Conservation (phyloP, 371 early-diverging fungal species). For the Actinomortierella ambigua region DNA sequence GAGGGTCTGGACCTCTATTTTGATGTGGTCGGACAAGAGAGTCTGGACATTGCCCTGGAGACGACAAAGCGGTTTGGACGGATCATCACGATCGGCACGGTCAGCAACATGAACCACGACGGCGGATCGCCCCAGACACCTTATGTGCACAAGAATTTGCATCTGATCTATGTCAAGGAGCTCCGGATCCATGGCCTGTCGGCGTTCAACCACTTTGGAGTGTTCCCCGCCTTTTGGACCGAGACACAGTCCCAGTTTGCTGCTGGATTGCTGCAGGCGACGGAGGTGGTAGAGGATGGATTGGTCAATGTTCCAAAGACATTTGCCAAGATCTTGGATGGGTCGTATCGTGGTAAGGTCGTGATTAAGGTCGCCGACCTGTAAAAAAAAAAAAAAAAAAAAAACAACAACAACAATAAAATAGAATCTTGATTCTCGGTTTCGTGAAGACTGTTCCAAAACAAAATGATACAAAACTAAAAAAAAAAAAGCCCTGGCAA, state of each 20-base stretch:
- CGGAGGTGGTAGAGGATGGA: constrained; percentile 13
- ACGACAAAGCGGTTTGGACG: constrained; percentile 12
- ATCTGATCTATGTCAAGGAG: constrained; percentile 4
- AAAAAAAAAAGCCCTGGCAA: too few species aligned
- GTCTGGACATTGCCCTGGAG: constrained; percentile 60
- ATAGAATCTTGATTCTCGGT: too few species aligned
- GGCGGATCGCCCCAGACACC: neutral
- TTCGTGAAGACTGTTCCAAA: too few species aligned
- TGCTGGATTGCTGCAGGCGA: neutral
- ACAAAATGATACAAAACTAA: too few species aligned
- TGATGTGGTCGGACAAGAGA: constrained; percentile 68
- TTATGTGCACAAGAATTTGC: constrained; percentile 5
- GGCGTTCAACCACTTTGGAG: constrained; percentile 14
- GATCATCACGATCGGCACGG: constrained; percentile 7
- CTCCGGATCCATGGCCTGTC: constrained; percentile 13
- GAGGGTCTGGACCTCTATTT: constrained; percentile 66
- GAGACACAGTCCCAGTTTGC: constrained; percentile 11
- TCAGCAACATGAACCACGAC: neutral
- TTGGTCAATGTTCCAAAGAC: constrained; percentile 9
- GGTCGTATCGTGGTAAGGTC: constrained; percentile 28
- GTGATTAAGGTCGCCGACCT: constrained; percentile 17
- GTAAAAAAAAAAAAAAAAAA: constrained; percentile 1
- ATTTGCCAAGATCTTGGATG: constrained; percentile 15
- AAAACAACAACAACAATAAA: too few species aligned
- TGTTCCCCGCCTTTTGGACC: constrained; percentile 13